Base-by-base conservation (phyloP, 2,329 filamentous ascomycete species). In the Colletotrichum aenigma region DNA sequence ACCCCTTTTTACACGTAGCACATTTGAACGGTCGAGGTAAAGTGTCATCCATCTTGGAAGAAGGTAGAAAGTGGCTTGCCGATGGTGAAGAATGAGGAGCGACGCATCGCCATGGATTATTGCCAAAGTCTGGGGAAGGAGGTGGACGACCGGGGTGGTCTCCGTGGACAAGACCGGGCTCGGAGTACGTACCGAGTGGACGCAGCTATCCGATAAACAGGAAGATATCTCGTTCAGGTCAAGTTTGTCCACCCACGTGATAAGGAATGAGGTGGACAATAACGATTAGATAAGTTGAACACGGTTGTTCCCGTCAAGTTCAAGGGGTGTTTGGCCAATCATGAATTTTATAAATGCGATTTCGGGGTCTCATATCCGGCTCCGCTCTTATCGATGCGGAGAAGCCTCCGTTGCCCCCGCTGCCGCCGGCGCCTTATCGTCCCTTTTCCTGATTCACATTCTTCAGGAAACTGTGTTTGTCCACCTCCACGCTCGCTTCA, bases 231-330 rank as follows among this genome's bases (percentile, higher is more conserved):
- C 13, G 6, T 67, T 68, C 28, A 7, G 52, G 70, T n/a, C 13
- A 67, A 68, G 70, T 55, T 68, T 72, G 70, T 72, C 70, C 70
- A 72, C 64, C 64, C 62, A 67, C 70, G 64, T 72, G 70, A 72
- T 30, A 26, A 9, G 18, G 9, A 12, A 12, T 1, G 13, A 18
- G n/a, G 64, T 61, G 70, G 70, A 71, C 62, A 67, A 66, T 18
- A 21, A 8, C 7, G 16, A 67, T 68, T 58, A 68, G 34, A 58
- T 67, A 72, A 68, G 34, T 26, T 7, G n/a, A 26, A 7, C 12
- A 34, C 61, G 70, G 52, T 24, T 61, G 18, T 12, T 60, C 28
- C 36, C 52, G 52, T 18, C 32, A 7, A 10, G 3, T 4, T 10
- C 13, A 60, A 55, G 38, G 38, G 18, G 38, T 4, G 9, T 48